These are phyloP conservation scores for California macrophylla DNA, from an alignment of 441 rosid genomes.

Conservation along the genomic window DNA sequence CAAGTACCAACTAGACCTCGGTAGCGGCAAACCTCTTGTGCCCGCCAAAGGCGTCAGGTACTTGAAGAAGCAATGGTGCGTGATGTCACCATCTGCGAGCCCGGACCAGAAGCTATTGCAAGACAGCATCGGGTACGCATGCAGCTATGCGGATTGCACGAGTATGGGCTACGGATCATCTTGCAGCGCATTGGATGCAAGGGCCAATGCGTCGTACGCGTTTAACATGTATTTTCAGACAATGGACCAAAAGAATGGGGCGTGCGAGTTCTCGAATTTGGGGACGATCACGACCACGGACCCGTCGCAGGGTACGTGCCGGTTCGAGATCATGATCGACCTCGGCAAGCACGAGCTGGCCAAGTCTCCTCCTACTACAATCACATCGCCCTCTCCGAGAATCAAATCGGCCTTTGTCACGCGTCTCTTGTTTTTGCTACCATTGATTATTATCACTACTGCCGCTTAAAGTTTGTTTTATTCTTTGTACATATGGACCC, in stretches of 20 bases:
- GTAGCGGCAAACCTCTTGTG: slow-evolving; percentile 15
- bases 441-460: not conserved
- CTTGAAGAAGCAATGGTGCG: slow-evolving; percentile 41
- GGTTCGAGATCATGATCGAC: slow-evolving; percentile 41
- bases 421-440: not conserved
- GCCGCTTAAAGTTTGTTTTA: not conserved
- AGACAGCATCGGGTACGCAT: slow-evolving; percentile 38
- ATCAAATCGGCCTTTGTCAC: not conserved
- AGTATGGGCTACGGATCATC: slow-evolving; percentile 48
- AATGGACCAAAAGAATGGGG: slow-evolving; percentile 40
- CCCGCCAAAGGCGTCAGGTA: slow-evolving; percentile 34
- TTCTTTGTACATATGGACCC: not conserved
- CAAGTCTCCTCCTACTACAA: not conserved
- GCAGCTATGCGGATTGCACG: slow-evolving; percentile 42
- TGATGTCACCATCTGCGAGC: slow-evolving; percentile 29
- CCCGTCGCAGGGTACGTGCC: slow-evolving; percentile 45
- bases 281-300: slow-evolving; percentile 28
- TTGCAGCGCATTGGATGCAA: slow-evolving; percentile 34
- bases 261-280: slow-evolving; percentile 47
- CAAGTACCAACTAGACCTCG: slow-evolving; percentile 40
- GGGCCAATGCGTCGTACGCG: slow-evolving; percentile 51
- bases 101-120: slow-evolving; percentile 31
- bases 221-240: slow-evolving; percentile 56
- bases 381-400: not conserved
- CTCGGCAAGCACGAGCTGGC: not conserved